These are phyloP conservation scores for Coniophora puteana DNA, from an alignment of 1,284 basidiomycete genomes.

Conservation along the genomic window DNA sequence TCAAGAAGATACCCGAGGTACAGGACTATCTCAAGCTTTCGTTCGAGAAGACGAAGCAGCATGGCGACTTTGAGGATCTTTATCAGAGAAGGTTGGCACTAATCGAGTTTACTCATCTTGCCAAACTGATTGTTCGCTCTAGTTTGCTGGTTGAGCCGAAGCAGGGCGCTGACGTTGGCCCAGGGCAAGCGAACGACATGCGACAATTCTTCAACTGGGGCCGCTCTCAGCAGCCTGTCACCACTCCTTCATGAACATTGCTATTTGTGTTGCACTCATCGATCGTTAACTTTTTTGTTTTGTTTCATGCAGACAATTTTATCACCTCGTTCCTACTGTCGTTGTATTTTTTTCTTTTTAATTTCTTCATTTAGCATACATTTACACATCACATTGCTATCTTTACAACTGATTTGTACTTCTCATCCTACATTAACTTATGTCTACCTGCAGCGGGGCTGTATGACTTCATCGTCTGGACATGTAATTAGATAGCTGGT, in stretches of 20 bases:
- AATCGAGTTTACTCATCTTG: neutral
- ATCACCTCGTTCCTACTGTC: constrained; percentile 14
- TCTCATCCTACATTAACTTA: no score
- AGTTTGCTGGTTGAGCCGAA: constrained; percentile 79
- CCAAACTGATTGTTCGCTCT: constrained; percentile 8
- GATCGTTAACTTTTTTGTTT: constrained; percentile 16
- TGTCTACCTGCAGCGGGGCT: no score
- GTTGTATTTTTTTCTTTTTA: constrained; percentile 25
- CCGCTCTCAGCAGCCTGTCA: constrained; percentile 41
- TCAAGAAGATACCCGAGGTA: constrained; percentile 82
- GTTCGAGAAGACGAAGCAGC: constrained; percentile 68
- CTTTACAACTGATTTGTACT: constrained; percentile 25
- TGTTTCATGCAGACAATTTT: constrained; percentile 24
- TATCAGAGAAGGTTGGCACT: constrained; percentile 71
- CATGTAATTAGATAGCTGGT: no score
- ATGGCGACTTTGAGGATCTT: constrained; percentile 75
- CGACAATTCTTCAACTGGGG: constrained; percentile 77
- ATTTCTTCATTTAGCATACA: constrained; percentile 22
- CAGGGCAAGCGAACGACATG: constrained; percentile 63
- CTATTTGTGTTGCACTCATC: constrained; percentile 13
- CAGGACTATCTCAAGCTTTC: constrained; percentile 72
- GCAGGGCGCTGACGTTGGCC: constrained; percentile 66
- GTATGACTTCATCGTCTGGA: neutral
- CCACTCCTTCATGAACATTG: no score
- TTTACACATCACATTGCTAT: constrained; percentile 16